A percentile compares a stretch with the other conserved stretches of the same genome.
These are phyloP conservation scores for Tetrapisispora pingtungensis DNA, from an alignment of 805 yeast genomes.

Conservation along the genomic window DNA sequence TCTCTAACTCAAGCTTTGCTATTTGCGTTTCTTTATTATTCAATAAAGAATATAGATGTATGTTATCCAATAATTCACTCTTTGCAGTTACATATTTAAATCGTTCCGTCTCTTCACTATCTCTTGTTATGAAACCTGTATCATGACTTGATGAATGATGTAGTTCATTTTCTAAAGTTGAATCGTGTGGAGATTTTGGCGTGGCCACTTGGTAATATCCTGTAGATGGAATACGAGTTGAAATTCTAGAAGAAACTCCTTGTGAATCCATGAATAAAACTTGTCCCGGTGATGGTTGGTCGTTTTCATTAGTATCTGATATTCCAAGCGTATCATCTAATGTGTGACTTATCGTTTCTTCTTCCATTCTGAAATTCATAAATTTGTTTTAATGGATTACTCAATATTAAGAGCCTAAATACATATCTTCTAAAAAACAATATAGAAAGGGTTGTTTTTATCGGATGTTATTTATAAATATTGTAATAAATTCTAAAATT, in stretches of 20 bases:
- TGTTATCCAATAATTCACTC: conserved; percentile 33
- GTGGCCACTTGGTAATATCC: conserved; percentile 33
- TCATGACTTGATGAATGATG: conserved; percentile 8
- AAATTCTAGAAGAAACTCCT: background rate
- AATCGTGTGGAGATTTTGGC: conserved; percentile 36
- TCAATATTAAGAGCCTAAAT: background rate
- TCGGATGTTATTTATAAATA: too few species aligned
- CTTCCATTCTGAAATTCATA: background rate
- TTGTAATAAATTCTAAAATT: too few species aligned
- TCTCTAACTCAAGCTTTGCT: conserved; percentile 44
- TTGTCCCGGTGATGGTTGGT: background rate
- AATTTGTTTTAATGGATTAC: background rate
- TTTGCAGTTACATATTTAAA: conserved; percentile 25
- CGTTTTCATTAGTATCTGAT: background rate
- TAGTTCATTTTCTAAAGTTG: conserved; percentile 19
- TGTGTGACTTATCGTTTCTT: background rate
- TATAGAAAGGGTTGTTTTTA: too few species aligned
- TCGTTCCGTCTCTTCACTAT: conserved; percentile 24
- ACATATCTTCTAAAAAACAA: background rate
- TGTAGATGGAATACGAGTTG: background rate
- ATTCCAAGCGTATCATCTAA: background rate
- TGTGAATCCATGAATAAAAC: conserved; percentile 4
- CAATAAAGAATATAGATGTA: conserved; percentile 50
- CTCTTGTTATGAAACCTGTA: conserved; percentile 5
- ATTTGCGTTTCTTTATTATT: conserved; percentile 47